Conservation (phyloP, 2,329 filamentous ascomycete genomes). For the Aurifilum marmelostoma region DNA sequence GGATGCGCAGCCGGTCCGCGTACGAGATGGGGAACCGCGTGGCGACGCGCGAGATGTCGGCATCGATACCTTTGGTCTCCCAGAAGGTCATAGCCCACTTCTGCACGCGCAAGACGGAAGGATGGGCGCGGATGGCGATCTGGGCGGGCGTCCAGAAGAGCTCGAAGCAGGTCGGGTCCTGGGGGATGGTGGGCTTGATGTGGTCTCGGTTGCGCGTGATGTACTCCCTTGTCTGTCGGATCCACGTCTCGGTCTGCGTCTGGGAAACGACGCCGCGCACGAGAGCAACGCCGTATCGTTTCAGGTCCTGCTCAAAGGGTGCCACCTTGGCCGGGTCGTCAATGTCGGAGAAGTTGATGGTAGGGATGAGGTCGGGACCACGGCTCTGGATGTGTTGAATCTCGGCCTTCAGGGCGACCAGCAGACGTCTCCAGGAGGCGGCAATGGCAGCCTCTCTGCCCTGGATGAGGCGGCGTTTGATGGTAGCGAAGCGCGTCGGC, state of each 20-base stretch:
- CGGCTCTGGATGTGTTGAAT: slow-evolving; percentile 55
- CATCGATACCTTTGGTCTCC: slow-evolving; percentile 56
- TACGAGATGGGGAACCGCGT: slow-evolving; percentile 67
- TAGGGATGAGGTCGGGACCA: slow-evolving; percentile 58
- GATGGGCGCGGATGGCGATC: slow-evolving; percentile 68
- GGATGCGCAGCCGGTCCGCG: slow-evolving; percentile 70
- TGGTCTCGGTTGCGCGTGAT: slow-evolving; percentile 51
- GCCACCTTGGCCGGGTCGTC: slow-evolving; percentile 51
- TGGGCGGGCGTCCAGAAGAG: slow-evolving; percentile 76
- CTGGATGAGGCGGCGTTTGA: slow-evolving; percentile 58
- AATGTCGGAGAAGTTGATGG: slow-evolving; percentile 57
- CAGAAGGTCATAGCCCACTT: slow-evolving; percentile 69
- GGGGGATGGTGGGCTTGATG: slow-evolving; percentile 58
- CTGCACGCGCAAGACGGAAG: slow-evolving; percentile 65
- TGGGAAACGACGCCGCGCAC: slow-evolving; percentile 66
- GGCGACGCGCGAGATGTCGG: slow-evolving; percentile 52
- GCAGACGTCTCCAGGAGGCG: slow-evolving; percentile 58
- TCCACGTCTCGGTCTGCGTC: slow-evolving; percentile 59
- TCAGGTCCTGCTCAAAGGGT: slow-evolving; percentile 59
- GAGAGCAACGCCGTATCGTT: slow-evolving; percentile 66
- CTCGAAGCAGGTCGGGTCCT: slow-evolving; percentile 71
- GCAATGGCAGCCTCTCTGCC: slow-evolving; percentile 59
- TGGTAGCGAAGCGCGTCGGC: slow-evolving; percentile 59
- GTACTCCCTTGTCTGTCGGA: slow-evolving; percentile 63
- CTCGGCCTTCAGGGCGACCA: slow-evolving; percentile 55